Conservation (phyloP, 768 basidiomycete genomes). For the Suillus luteus region DNA sequence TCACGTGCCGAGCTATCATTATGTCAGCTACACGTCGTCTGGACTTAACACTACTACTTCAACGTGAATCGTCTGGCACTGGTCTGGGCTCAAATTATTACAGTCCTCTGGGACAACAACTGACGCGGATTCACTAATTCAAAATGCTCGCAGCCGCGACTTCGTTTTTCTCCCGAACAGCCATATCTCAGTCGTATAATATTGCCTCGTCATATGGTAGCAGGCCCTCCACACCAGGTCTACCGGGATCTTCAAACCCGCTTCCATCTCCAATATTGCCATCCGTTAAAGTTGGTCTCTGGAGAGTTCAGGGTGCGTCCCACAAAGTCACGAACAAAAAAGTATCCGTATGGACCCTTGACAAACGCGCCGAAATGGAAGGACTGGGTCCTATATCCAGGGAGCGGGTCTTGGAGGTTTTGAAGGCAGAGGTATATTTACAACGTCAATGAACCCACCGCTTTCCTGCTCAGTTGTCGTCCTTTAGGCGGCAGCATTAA, state of each 20-base stretch:
- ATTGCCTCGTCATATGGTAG: constrained; percentile 47
- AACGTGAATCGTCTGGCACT: background rate
- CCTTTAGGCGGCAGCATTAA: constrained; percentile 77
- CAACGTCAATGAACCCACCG: constrained; percentile 8
- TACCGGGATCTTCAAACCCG: constrained; percentile 35
- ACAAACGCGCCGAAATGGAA: constrained; percentile 82
- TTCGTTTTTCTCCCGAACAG: constrained; percentile 80
- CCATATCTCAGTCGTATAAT: constrained; percentile 79
- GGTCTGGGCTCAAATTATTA: background rate
- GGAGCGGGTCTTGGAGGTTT: constrained; percentile 77
- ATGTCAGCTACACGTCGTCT: constrained; percentile 14
- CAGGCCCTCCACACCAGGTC: constrained; percentile 39
- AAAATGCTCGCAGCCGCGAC: constrained; percentile 79
- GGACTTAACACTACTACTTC: too few relatives aligned
- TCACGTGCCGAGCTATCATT: constrained; percentile 4
- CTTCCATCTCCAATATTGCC: constrained; percentile 48
- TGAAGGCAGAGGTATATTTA: constrained; percentile 82
- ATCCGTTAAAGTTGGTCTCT: constrained; percentile 75
- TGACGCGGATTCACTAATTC: background rate
- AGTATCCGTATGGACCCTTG: constrained; percentile 91
- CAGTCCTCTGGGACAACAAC: background rate
- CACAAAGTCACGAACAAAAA: constrained; percentile 91
- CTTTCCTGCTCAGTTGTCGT: constrained; percentile 4
- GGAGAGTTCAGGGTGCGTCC: constrained; percentile 83
- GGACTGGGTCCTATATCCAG: constrained; percentile 60